Conservation (phyloP, 1,284 basidiomycete genomes). For the Moesziomyces globuligerus region DNA sequence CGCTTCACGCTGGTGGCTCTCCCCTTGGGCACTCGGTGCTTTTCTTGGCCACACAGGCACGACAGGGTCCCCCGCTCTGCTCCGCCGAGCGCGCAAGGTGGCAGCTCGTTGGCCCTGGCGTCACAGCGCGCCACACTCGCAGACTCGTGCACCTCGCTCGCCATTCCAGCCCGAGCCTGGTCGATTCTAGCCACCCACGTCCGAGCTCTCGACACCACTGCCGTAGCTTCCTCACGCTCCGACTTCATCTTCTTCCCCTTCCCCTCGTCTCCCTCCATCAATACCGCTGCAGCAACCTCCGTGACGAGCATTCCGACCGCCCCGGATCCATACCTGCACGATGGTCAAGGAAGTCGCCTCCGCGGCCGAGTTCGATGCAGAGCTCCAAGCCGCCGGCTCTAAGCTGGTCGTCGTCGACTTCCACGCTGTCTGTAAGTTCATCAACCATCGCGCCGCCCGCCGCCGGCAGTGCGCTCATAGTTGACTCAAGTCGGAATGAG, state of each 20-base stretch:
- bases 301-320: neutral
- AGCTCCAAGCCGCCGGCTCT: slow-evolving; percentile 37
- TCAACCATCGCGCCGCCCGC: neutral
- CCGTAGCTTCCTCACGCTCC: too few relatives aligned
- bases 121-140: neutral
- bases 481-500: neutral
- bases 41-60: neutral
- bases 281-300: neutral
- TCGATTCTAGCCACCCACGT: too few relatives aligned
- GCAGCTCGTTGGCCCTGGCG: neutral
- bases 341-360: slow-evolving; percentile 49
- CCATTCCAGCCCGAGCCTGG: too few relatives aligned
- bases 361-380: slow-evolving; percentile 38
- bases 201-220: too few relatives aligned
- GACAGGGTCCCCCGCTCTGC: neutral
- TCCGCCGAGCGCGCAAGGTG: neutral
- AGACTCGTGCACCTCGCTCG: too few relatives aligned
- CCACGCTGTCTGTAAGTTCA: slow-evolving; percentile 44
- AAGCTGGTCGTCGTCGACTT: slow-evolving; percentile 53
- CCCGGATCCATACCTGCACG: slow-evolving; percentile 4
- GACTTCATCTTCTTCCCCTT: neutral
- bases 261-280: neutral
- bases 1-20: neutral
- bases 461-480: too few relatives aligned
- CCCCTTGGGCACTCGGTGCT: neutral